phyloP scores from a whole-genome alignment of 2,329 filamentous ascomycete species.

The Pseudodiploospora longispora region DNA sequence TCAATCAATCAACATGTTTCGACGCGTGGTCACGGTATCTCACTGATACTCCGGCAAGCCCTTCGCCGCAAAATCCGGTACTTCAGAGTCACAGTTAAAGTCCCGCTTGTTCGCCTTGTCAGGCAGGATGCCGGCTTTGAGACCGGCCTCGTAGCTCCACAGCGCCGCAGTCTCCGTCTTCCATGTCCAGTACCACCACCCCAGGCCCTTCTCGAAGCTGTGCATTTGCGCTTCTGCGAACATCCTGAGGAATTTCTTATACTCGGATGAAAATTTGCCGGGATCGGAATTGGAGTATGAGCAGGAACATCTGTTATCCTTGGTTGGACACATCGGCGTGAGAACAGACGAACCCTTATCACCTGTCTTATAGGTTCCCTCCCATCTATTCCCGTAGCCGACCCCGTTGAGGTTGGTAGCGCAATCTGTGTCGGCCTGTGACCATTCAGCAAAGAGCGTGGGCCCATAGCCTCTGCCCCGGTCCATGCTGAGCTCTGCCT shows the following conservation, averaged over 20 bases:
- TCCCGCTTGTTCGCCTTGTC: constrained; percentile 59
- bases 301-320: constrained; percentile 62
- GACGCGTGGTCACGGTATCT: neutral
- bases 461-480: constrained; percentile 77
- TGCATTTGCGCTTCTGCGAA: constrained; percentile 97
- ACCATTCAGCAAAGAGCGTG: constrained; percentile 94
- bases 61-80: constrained; percentile 41
- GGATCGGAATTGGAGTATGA: constrained; percentile 66
- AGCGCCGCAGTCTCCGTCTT: constrained; percentile 77
- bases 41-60: constrained; percentile 36
- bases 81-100: constrained; percentile 58
- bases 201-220: constrained; percentile 86
- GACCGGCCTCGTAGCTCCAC: constrained; percentile 85
- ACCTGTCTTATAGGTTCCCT: constrained; percentile 71
- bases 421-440: constrained; percentile 95
- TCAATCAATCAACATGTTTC: too few relatives aligned
- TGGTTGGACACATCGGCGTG: constrained; percentile 65
- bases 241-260: constrained; percentile 78
- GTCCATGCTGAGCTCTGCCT: constrained; percentile 66
- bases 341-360: constrained; percentile 54
- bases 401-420: constrained; percentile 82
- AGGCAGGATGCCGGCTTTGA: constrained; percentile 73
- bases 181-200: constrained; percentile 99
- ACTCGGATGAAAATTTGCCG: constrained; percentile 56
- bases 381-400: constrained; percentile 81